phyloP scores from a whole-genome alignment of 2,329 filamentous ascomycete species.

The Penicillium sclerotigenum region DNA sequence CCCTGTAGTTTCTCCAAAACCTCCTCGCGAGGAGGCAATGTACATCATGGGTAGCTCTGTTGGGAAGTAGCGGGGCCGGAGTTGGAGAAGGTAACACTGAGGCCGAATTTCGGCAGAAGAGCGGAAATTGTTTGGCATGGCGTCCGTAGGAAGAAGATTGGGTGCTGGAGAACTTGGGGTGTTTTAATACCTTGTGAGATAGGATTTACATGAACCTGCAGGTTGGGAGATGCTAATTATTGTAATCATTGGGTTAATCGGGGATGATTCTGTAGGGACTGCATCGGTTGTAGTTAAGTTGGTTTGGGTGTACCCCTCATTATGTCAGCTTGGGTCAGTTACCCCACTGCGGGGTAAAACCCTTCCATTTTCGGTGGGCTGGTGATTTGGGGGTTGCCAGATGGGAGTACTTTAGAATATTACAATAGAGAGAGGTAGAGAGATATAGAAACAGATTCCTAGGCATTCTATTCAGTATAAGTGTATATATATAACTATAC shows the following conservation, averaged over 20 bases:
- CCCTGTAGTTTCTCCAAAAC: slow-evolving; percentile 16
- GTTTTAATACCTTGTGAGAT: background rate
- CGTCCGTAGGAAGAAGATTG: background rate
- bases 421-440: background rate
- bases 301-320: slow-evolving; percentile 23
- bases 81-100: slow-evolving; percentile 14
- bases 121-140: slow-evolving; percentile 10
- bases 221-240: background rate
- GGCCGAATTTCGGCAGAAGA: slow-evolving; percentile 20
- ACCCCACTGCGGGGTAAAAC: background rate
- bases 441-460: no score
- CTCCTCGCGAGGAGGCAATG: slow-evolving; percentile 16
- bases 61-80: slow-evolving; percentile 12
- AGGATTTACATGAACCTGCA: background rate
- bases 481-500: background rate
- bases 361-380: background rate
- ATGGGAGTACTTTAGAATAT: background rate
- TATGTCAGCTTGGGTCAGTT: slow-evolving; percentile 15
- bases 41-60: background rate
- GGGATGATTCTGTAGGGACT: background rate
- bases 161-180: background rate
- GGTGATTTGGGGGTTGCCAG: background rate
- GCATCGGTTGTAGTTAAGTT: background rate
- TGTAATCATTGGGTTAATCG: background rate
- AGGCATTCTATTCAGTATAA: background rate